A percentile compares a stretch with the other conserved stretches of the same genome.
phyloP scores from a whole-genome alignment of 2,329 filamentous ascomycete species.

The Epichloe brachyelytri region DNA sequence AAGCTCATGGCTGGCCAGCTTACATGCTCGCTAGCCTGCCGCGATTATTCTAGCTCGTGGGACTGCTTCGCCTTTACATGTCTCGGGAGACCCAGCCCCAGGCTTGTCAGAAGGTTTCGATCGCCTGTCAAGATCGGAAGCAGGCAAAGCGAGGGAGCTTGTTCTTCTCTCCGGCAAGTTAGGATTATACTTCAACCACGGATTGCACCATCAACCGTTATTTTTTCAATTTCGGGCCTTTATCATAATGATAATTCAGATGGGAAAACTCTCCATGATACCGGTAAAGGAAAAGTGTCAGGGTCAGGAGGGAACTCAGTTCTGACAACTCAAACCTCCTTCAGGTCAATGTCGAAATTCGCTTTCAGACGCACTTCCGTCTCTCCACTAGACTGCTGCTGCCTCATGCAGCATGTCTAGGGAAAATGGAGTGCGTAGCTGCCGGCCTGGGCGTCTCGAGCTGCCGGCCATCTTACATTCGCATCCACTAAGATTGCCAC shows the following conservation, averaged over 20 bases:
- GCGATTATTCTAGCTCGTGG: slow-evolving; percentile 7
- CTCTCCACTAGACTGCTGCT: background rate
- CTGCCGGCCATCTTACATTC: background rate
- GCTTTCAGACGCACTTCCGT: background rate
- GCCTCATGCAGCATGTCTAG: background rate
- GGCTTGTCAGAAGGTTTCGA: slow-evolving; percentile 7
- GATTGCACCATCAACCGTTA: background rate
- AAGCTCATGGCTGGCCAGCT: slow-evolving; percentile 7
- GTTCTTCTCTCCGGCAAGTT: background rate
- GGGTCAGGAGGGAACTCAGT: background rate
- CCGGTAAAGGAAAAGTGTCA: slow-evolving; percentile 3
- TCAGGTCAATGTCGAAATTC: background rate
- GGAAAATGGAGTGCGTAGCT: background rate
- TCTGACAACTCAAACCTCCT: background rate
- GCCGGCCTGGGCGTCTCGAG: background rate
- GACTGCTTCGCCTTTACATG: slow-evolving; percentile 10
- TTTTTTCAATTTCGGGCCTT: background rate
- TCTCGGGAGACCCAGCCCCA: slow-evolving; percentile 12
- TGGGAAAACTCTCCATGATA: background rate
- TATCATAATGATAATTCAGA: background rate
- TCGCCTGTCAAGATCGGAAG: slow-evolving; percentile 5
- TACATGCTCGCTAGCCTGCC: slow-evolving; percentile 3
- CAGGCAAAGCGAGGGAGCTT: slow-evolving; percentile 1
- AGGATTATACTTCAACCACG: slow-evolving; percentile 2
- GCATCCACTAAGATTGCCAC: slow-evolving; percentile 4